Evolutionary conservation across 2,329 filamentous ascomycete species (phyloP).

Genomic region (Arthrobotrys conoides): DNA sequence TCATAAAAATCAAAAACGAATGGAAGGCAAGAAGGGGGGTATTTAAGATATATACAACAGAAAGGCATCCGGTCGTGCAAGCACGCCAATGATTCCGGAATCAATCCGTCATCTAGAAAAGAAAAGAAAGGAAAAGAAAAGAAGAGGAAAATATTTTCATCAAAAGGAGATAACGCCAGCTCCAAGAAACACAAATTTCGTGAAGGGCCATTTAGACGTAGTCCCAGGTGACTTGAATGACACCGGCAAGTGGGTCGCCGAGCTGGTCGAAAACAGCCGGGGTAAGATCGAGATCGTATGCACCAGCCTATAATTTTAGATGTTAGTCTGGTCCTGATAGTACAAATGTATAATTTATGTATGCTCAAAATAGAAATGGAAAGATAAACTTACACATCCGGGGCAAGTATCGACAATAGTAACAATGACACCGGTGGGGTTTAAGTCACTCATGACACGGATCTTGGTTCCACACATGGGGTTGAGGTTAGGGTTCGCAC

Average conservation of each 20-base stretch:
- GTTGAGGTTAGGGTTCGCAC: constrained; percentile 64
- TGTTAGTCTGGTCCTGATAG: constrained; percentile 30
- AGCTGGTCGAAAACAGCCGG: constrained; percentile 57
- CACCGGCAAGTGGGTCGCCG: constrained; percentile 49
- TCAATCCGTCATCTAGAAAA: constrained; percentile 19
- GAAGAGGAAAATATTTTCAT: background rate
- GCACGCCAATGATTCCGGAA: constrained; percentile 21
- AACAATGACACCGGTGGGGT: constrained; percentile 41
- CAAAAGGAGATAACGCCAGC: constrained; percentile 14
- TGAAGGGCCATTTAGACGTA: constrained; percentile 30
- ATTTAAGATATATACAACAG: constrained; percentile 44
- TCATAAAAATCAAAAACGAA: constrained; percentile 24
- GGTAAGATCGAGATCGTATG: constrained; percentile 61
- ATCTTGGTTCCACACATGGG: constrained; percentile 63
- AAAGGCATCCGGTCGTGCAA: constrained; percentile 17
- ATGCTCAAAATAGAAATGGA: too few relatives aligned
- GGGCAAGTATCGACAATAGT: constrained; percentile 61
- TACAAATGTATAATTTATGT: background rate
- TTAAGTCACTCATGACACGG: constrained; percentile 52
- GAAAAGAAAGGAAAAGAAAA: background rate
- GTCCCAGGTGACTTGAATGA: constrained; percentile 56
- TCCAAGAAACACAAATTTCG: background rate
- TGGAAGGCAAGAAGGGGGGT: background rate
- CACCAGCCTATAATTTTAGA: constrained; percentile 4
- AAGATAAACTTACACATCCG: constrained; percentile 63